Evolutionary conservation across 352 stramenopile genomes (phyloP).

Genomic region (Phytophthora europaea): DNA sequence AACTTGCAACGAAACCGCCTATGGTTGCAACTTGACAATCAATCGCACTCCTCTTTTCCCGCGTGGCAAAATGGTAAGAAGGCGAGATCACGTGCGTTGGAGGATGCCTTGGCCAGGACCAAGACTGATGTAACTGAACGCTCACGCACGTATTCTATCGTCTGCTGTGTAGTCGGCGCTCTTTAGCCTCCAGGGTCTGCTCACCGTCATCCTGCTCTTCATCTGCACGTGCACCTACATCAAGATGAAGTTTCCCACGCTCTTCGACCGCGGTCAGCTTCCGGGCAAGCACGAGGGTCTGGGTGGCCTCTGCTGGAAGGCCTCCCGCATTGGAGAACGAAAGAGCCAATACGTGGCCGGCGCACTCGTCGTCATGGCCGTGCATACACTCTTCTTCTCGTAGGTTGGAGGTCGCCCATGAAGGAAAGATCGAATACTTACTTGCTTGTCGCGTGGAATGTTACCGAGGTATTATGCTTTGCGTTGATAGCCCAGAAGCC

Average conservation of each 20-base stretch:
- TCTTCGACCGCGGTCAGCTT: slow-evolving; percentile 93
- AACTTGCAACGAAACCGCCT: neutral
- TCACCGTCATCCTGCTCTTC: slow-evolving; percentile 97
- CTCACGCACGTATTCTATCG: slow-evolving; percentile 15
- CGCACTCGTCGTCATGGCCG: slow-evolving; percentile 88
- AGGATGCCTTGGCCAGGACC: neutral
- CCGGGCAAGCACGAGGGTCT: slow-evolving; percentile 90
- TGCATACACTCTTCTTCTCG: slow-evolving; percentile 94
- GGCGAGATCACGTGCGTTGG: neutral
- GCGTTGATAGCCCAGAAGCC: neutral
- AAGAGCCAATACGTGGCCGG: slow-evolving; percentile 92
- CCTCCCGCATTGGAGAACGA: slow-evolving; percentile 92
- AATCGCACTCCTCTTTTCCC: neutral
- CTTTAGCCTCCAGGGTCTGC: slow-evolving; percentile 97
- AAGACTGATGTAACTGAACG: slow-evolving; percentile 2
- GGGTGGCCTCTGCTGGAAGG: slow-evolving; percentile 93
- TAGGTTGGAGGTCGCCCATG: slow-evolving; percentile 17
- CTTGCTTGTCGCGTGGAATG: neutral
- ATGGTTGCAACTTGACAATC: neutral
- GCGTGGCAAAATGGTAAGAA: slow-evolving; percentile 35
- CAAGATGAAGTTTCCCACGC: slow-evolving; percentile 94
- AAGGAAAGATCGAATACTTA: neutral
- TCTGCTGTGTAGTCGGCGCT: slow-evolving; percentile 90
- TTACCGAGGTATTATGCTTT: neutral
- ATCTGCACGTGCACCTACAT: slow-evolving; percentile 99